Percentiles rank a stretch among this genome's conserved stretches.
Conservation (phyloP, 176 grass and related monocot genomes). For the Poa pratensis region DNA sequence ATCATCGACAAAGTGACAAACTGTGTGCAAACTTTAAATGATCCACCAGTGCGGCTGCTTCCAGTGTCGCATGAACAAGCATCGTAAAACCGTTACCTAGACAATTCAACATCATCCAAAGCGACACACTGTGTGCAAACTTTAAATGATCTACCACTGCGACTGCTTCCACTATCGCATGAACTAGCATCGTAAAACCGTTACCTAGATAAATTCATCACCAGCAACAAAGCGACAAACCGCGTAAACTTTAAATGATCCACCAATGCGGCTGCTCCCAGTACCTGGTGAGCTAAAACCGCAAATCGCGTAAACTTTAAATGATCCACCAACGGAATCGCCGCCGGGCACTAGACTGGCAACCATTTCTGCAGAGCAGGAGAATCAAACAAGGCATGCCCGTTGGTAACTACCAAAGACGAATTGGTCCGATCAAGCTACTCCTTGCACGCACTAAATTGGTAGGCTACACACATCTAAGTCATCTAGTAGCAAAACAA, state of each 20-base stretch:
- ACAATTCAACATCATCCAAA: background rate
- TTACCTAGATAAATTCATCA: no score
- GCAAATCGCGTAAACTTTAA: background rate
- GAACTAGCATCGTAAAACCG: no score
- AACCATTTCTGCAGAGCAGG: background rate
- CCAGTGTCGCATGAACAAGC: background rate
- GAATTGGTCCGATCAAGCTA: background rate
- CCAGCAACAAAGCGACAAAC: no score
- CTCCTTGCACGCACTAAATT: background rate
- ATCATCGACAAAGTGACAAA: background rate
- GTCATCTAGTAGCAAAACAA: background rate
- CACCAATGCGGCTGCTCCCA: no score
- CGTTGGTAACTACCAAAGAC: background rate
- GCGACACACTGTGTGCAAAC: background rate
- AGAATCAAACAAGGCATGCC: background rate
- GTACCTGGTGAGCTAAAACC: background rate
- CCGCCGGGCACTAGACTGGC: background rate
- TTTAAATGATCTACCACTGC: constrained; percentile 15
- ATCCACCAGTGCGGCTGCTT: background rate
- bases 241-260: background rate
- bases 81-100: background rate
- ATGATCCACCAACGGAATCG: constrained; percentile 12
- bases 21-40: background rate
- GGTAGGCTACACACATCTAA: background rate
- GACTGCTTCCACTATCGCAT: background rate